phyloP scores from a whole-genome alignment of 805 yeast genomes.

The Huiozyma naganishii region DNA sequence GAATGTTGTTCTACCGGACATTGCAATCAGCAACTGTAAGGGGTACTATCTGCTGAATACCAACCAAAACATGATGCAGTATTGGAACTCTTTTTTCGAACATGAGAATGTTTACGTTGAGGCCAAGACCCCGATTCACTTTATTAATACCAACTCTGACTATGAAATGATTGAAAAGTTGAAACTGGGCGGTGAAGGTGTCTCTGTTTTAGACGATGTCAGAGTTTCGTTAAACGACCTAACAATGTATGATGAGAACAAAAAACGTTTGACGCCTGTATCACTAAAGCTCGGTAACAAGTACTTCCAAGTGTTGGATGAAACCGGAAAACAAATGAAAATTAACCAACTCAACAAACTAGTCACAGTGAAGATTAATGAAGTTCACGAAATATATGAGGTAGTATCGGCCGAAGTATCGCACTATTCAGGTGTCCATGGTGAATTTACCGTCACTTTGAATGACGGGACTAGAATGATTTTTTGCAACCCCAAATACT shows the following conservation, averaged over 20 bases:
- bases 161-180: constrained; percentile 32
- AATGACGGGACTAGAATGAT: constrained; percentile 29
- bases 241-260: constrained; percentile 37
- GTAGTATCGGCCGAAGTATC: constrained; percentile 34
- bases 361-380: constrained; percentile 31
- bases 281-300: constrained; percentile 60
- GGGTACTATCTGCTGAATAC: constrained; percentile 40
- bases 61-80: constrained; percentile 19
- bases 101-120: constrained; percentile 18
- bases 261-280: constrained; percentile 47
- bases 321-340: constrained; percentile 33
- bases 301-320: constrained; percentile 46
- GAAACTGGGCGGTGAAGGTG: constrained; percentile 35
- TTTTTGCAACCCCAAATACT: constrained; percentile 38
- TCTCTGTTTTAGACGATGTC: constrained; percentile 36
- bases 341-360: constrained; percentile 25
- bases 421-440: constrained; percentile 35
- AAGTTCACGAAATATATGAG: constrained; percentile 34
- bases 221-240: constrained; percentile 44
- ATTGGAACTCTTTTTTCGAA: constrained; percentile 19
- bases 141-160: constrained; percentile 39
- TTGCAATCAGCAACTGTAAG: constrained; percentile 41
- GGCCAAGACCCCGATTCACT: constrained; percentile 26
- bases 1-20: constrained; percentile 39
- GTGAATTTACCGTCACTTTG: constrained; percentile 39